These are phyloP conservation scores for Biancaea sappan DNA, from an alignment of 306 rosid species.

Conservation along the genomic window DNA sequence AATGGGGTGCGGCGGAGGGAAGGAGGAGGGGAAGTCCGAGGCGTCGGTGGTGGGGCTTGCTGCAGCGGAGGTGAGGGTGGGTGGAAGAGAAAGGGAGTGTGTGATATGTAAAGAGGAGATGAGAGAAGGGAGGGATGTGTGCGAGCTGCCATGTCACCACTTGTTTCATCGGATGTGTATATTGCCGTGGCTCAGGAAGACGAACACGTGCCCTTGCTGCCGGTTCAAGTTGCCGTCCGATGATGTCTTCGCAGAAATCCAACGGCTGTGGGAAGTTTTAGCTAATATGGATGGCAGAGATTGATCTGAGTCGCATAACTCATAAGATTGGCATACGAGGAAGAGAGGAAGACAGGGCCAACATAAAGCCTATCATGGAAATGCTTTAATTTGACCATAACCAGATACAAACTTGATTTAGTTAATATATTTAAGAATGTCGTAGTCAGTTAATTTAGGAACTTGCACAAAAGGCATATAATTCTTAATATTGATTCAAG, in stretches of 20 bases:
- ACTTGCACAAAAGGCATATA: too few species aligned
- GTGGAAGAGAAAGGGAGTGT: slow-evolving; percentile 59
- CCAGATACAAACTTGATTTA: too few species aligned
- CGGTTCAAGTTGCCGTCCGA: slow-evolving; percentile 77
- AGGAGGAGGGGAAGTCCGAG: slow-evolving; percentile 49
- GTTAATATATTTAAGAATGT: too few species aligned
- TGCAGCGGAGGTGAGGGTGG: slow-evolving; percentile 49
- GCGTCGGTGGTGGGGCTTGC: slow-evolving; percentile 67
- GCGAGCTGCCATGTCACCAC: slow-evolving; percentile 83
- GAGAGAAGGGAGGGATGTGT: slow-evolving; percentile 69
- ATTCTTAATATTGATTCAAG: too few species aligned
- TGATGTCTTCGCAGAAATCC: slow-evolving; percentile 74
- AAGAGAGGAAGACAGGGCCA: slow-evolving; percentile 15
- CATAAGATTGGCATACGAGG: not conserved
- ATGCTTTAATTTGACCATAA: too few species aligned
- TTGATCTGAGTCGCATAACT: not conserved
- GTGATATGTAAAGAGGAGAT: slow-evolving; percentile 86
- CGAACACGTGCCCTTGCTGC: slow-evolving; percentile 91
- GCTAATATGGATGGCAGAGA: slow-evolving; percentile 36
- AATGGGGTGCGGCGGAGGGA: slow-evolving; percentile 33
- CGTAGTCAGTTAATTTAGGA: too few species aligned
- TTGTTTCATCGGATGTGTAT: slow-evolving; percentile 88
- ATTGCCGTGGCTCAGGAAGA: slow-evolving; percentile 76
- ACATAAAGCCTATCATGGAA: too few species aligned
- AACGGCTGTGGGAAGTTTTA: slow-evolving; percentile 74